Conservation (phyloP, 768 basidiomycete species). For the Hortiboletus campestris region DNA sequence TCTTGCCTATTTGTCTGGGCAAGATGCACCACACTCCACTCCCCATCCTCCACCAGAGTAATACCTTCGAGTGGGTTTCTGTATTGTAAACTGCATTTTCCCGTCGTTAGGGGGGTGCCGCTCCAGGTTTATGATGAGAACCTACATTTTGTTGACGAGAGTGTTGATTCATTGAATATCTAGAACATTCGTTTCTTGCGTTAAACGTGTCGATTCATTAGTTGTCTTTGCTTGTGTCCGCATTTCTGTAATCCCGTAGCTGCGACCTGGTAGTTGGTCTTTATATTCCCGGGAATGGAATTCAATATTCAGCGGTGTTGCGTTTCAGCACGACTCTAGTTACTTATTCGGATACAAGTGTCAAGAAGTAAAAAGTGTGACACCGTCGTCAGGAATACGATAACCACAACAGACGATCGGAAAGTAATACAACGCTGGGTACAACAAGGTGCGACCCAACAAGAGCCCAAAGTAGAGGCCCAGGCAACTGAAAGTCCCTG, state of each 20-base stretch:
- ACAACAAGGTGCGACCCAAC: constrained; percentile 6
- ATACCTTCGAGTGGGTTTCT: background rate
- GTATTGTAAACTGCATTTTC: background rate
- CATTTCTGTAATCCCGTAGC: background rate
- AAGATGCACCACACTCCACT: background rate
- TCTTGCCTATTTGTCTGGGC: constrained; percentile 14
- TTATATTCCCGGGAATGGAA: background rate
- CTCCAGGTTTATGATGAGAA: background rate
- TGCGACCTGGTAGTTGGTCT: background rate
- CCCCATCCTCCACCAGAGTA: constrained; percentile 14
- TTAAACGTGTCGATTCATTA: constrained; percentile 4
- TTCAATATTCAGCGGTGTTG: background rate
- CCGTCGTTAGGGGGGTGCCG: background rate
- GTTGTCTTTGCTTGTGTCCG: constrained; percentile 3
- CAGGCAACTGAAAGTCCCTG: constrained; percentile 14
- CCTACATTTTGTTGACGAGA: background rate
- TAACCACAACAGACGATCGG: constrained; percentile 18
- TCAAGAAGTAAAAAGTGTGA: constrained; percentile 4
- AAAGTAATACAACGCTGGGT: constrained; percentile 25
- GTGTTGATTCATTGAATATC: background rate
- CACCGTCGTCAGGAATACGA: constrained; percentile 11
- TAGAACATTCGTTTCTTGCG: constrained; percentile 7
- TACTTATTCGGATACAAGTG: constrained; percentile 2
- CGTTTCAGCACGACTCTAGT: constrained; percentile 11
- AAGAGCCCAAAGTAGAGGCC: constrained; percentile 1